Percentiles rank a stretch among this genome's conserved stretches.
Evolutionary conservation across 495 filamentous ascomycete genomes (phyloP).

Genomic region (Penicillium turbatum): DNA sequence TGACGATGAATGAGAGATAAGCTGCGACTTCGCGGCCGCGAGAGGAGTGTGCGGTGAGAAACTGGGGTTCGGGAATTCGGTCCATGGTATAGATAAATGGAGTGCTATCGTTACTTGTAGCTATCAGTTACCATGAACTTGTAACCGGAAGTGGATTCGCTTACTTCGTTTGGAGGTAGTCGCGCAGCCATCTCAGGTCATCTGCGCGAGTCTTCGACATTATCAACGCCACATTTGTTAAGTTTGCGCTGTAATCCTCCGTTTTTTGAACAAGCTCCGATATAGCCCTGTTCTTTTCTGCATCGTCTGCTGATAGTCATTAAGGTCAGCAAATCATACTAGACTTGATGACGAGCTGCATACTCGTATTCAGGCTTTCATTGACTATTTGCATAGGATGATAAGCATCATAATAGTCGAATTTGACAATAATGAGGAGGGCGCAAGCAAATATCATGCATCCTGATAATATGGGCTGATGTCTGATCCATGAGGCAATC

Average conservation of each 20-base stretch:
- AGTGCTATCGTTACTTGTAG: constrained; percentile 22
- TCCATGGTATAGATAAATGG: constrained; percentile 41
- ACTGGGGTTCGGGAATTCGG: constrained; percentile 22
- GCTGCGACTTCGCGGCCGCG: constrained; percentile 40
- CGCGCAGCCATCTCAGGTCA: not conserved
- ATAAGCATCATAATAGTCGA: not conserved
- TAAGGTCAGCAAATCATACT: not conserved
- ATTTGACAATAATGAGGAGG: not conserved
- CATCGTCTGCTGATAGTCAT: not conserved
- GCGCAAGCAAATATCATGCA: not conserved
- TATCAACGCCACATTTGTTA: not conserved
- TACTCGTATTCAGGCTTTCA: not conserved
- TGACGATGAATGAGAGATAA: constrained; percentile 40
- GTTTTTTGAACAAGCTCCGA: not conserved
- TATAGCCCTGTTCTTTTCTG: not conserved
- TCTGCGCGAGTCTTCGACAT: constrained; percentile 4
- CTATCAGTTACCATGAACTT: not conserved
- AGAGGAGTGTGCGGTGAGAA: constrained; percentile 29
- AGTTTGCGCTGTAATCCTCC: not conserved
- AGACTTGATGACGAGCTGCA: not conserved
- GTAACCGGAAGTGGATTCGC: not conserved
- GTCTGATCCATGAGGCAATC: not conserved
- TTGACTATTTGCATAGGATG: not conserved
- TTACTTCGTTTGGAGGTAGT: not conserved
- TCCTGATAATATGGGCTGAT: not conserved